A percentile compares a stretch with the other conserved stretches of the same genome.
Evolutionary conservation across 441 rosid genomes (phyloP).

Genomic region (Jatropha multifida): DNA sequence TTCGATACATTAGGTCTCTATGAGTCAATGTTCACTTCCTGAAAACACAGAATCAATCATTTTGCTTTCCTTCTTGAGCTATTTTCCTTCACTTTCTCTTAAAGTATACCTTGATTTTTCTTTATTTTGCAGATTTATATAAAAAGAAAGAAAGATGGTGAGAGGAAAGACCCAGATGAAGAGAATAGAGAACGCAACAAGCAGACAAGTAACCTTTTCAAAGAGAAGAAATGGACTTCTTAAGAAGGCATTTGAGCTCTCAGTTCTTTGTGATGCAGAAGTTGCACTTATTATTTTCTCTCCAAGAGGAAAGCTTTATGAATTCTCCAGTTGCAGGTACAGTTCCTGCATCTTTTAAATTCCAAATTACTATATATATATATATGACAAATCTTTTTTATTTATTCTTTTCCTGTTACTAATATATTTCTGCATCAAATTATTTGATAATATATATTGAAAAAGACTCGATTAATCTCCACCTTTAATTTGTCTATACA

Average conservation of each 20-base stretch:
- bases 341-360: neutral
- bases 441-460: neutral
- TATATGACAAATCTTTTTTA: neutral
- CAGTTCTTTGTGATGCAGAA: conserved; percentile 90
- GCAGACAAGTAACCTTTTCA: conserved; percentile 94
- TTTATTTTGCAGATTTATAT: neutral
- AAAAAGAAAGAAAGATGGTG: conserved; percentile 47
- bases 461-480: neutral
- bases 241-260: conserved; percentile 84
- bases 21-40: neutral
- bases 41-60: too few species aligned
- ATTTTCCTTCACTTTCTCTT: neutral
- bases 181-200: conserved; percentile 85
- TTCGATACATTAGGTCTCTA: neutral
- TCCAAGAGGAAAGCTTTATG: conserved; percentile 76
- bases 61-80: neutral
- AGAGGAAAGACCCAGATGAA: conserved; percentile 91
- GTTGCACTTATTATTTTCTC: conserved; percentile 90
- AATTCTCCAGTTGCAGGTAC: conserved; percentile 76
- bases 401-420: neutral
- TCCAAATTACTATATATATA: too few species aligned
- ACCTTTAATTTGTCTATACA: neutral
- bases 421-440: conserved; percentile 10
- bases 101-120: neutral
- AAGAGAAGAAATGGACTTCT: conserved; percentile 85